Evolutionary conservation across 495 filamentous ascomycete genomes (phyloP).

Genomic region (Polyplosphaeria fusca): DNA sequence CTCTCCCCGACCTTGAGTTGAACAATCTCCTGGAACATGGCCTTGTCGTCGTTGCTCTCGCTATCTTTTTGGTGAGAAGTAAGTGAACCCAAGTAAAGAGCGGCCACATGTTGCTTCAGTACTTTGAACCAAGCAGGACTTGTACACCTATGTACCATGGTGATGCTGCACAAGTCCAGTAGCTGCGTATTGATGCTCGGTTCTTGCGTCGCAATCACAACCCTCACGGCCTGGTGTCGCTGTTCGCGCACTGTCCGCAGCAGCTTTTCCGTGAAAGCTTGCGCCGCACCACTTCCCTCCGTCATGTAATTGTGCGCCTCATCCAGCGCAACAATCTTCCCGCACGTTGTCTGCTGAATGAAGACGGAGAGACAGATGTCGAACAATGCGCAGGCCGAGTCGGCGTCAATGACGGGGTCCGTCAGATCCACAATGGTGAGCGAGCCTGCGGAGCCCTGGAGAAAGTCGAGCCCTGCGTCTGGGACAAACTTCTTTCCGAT

Average conservation of each 20-base stretch:
- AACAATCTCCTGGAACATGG: conserved; percentile 57
- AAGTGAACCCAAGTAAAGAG: conserved; percentile 5
- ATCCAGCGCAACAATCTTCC: conserved; percentile 56
- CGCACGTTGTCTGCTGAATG: conserved; percentile 23
- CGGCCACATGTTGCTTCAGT: conserved; percentile 60
- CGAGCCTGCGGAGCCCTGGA: conserved; percentile 45
- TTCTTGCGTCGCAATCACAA: conserved; percentile 76
- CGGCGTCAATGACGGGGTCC: conserved; percentile 64
- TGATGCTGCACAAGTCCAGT: conserved; percentile 68
- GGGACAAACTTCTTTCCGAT: conserved; percentile 31
- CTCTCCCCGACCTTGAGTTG: conserved; percentile 60
- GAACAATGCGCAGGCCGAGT: conserved; percentile 65
- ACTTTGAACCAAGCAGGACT: conserved; percentile 64
- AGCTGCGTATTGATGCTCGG: conserved; percentile 68
- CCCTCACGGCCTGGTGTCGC: conserved; percentile 62
- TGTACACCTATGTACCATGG: conserved; percentile 71
- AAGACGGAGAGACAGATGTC: conserved; percentile 52
- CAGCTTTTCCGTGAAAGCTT: conserved; percentile 59
- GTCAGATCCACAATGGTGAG: conserved; percentile 74
- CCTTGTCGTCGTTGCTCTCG: conserved; percentile 28
- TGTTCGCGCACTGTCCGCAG: conserved; percentile 65
- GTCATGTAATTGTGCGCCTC: conserved; percentile 59
- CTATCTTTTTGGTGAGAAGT: not conserved
- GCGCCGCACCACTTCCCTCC: conserved; percentile 46
- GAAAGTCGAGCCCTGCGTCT: conserved; percentile 19